Evolutionary conservation across 2,329 filamentous ascomycete genomes (phyloP).

Genomic region (Aspergillus sp.): DNA sequence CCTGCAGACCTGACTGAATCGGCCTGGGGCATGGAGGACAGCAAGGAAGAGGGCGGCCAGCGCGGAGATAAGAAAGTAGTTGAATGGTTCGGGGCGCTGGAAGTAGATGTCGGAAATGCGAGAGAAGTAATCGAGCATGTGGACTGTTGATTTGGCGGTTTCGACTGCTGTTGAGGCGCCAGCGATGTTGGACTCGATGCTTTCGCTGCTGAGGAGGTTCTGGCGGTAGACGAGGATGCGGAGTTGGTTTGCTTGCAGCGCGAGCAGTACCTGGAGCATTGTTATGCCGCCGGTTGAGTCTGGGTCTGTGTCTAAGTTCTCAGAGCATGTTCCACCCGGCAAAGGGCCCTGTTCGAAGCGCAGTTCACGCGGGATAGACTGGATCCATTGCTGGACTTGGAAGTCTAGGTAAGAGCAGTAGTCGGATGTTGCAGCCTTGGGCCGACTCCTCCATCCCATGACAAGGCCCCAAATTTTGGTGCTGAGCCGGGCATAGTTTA

Average conservation of each 20-base stretch:
- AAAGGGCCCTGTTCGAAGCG: conserved; percentile 39
- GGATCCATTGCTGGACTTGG: conserved; percentile 48
- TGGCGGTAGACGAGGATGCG: conserved; percentile 48
- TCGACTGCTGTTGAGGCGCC: conserved; percentile 44
- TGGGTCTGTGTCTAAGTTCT: background rate
- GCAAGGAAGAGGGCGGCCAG: conserved; percentile 45
- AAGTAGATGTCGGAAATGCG: conserved; percentile 39
- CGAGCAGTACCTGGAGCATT: conserved; percentile 44
- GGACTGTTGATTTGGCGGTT: conserved; percentile 39
- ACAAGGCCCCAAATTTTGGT: conserved; percentile 51
- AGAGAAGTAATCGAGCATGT: conserved; percentile 40
- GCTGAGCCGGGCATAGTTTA: conserved; percentile 48
- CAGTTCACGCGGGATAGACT: conserved; percentile 46
- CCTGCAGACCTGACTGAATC: conserved; percentile 40
- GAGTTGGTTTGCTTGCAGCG: conserved; percentile 48
- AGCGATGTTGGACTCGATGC: conserved; percentile 36
- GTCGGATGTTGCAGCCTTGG: conserved; percentile 36
- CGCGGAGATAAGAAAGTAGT: conserved; percentile 44
- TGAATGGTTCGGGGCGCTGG: conserved; percentile 42
- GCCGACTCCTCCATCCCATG: conserved; percentile 35
- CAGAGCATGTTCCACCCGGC: background rate
- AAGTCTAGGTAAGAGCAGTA: conserved; percentile 43
- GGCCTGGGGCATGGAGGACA: conserved; percentile 46
- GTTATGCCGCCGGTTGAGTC: conserved; percentile 29
- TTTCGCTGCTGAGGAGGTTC: conserved; percentile 39